A percentile compares a stretch with the other conserved stretches of the same genome.
phyloP scores from a whole-genome alignment of 1,139 yeast species.

The Trichomonascaceae sp. region DNA sequence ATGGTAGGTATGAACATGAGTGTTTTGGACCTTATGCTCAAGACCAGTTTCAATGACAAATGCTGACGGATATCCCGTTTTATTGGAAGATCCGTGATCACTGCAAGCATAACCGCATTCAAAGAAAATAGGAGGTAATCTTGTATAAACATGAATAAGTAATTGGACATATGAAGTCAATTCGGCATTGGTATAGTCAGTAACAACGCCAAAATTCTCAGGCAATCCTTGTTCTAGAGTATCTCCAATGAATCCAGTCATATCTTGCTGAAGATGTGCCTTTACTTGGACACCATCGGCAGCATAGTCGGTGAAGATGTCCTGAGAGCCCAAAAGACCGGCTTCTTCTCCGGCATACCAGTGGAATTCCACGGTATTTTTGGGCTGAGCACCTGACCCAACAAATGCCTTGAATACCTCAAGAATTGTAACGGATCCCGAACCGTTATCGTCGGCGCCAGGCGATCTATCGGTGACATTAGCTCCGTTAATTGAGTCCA shows the following conservation, averaged over 20 bases:
- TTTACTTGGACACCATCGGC: constrained; percentile 47
- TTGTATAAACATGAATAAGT: constrained; percentile 54
- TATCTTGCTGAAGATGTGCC: constrained; percentile 89
- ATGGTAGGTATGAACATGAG: constrained; percentile 65
- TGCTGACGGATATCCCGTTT: constrained; percentile 76
- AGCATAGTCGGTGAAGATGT: constrained; percentile 57
- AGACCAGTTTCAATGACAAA: constrained; percentile 76
- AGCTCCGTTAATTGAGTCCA: constrained; percentile 73
- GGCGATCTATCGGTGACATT: constrained; percentile 67
- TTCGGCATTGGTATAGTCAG: constrained; percentile 61
- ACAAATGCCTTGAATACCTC: constrained; percentile 66
- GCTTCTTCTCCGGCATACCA: constrained; percentile 95
- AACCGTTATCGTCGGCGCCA: constrained; percentile 95
- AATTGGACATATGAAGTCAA: constrained; percentile 60
- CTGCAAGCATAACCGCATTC: constrained; percentile 89
- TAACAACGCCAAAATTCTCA: constrained; percentile 73
- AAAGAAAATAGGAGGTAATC: constrained; percentile 66
- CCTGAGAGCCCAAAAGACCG: constrained; percentile 82
- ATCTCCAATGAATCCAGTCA: constrained; percentile 77
- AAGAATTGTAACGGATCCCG: constrained; percentile 74
- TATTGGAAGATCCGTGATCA: constrained; percentile 82
- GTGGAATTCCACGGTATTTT: constrained; percentile 81
- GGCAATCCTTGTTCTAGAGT: constrained; percentile 48
- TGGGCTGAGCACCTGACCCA: constrained; percentile 45
- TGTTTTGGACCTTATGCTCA: constrained; percentile 40